These are phyloP conservation scores for Termitomyces sp. DNA, from an alignment of 768 basidiomycete genomes.

Conservation along the genomic window DNA sequence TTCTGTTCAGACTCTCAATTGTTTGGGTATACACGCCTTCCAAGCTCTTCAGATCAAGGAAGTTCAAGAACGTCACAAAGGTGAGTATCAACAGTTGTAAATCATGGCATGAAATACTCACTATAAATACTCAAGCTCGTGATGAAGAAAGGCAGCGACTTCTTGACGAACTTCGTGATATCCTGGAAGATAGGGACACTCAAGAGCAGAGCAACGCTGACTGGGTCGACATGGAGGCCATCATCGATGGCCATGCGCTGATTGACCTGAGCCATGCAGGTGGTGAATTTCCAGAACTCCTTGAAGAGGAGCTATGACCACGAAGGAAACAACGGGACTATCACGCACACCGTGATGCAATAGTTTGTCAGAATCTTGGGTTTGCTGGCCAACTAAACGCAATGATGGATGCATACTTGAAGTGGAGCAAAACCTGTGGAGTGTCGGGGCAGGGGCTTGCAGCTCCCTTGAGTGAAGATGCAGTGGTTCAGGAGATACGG, in stretches of 20 bases:
- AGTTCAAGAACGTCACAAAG: background rate
- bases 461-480: too few relatives aligned
- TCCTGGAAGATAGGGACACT: background rate
- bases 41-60: background rate
- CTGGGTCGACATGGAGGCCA: background rate
- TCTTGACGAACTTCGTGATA: background rate
- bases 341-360: background rate
- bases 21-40: background rate
- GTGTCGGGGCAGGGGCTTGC: too few relatives aligned
- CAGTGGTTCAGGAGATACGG: too few relatives aligned
- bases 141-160: background rate
- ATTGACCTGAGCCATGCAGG: background rate
- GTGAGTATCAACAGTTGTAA: too few relatives aligned
- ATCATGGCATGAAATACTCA: too few relatives aligned
- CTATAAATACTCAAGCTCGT: too few relatives aligned
- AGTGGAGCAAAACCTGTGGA: too few relatives aligned
- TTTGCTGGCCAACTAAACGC: too few relatives aligned
- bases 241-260: background rate
- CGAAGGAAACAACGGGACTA: background rate
- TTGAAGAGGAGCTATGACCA: background rate
- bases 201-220: background rate
- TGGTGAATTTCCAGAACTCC: background rate
- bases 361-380: too few relatives aligned
- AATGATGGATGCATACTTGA: too few relatives aligned
- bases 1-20: background rate